A percentile compares a stretch with the other conserved stretches of the same genome.
Evolutionary conservation across 2,329 filamentous ascomycete genomes (phyloP).

Genomic region (Pseudocercospora fuligena): DNA sequence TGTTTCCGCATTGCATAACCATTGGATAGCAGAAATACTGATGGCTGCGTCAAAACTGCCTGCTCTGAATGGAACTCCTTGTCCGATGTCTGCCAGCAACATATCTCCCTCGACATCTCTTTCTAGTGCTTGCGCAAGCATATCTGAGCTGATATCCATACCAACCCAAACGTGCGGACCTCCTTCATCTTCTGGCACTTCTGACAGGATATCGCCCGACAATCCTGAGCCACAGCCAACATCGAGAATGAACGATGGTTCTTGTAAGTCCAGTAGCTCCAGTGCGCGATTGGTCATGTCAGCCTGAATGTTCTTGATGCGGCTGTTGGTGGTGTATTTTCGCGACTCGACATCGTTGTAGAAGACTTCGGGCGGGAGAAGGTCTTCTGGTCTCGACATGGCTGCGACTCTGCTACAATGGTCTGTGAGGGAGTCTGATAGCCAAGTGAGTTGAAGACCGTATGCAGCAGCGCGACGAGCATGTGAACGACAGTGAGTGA

Average conservation of each 20-base stretch:
- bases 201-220: constrained; percentile 88
- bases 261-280: constrained; percentile 79
- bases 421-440: neutral
- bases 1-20: constrained; percentile 94
- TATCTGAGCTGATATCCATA: constrained; percentile 93
- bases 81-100: constrained; percentile 92
- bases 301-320: constrained; percentile 93
- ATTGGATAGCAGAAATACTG: constrained; percentile 94
- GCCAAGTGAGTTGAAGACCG: neutral
- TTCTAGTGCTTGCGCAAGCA: constrained; percentile 94
- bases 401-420: constrained; percentile 37
- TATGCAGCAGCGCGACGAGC: neutral
- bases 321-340: constrained; percentile 96
- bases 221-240: constrained; percentile 95
- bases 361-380: constrained; percentile 91
- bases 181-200: constrained; percentile 69
- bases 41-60: constrained; percentile 95
- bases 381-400: constrained; percentile 98
- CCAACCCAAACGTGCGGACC: constrained; percentile 96
- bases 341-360: constrained; percentile 95
- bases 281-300: constrained; percentile 93
- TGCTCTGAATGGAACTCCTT: constrained; percentile 90
- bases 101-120: constrained; percentile 91
- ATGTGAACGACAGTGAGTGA: neutral
- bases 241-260: constrained; percentile 88